Base-by-base conservation (phyloP, 2,329 filamentous ascomycete species). In the Calonectria montana region DNA sequence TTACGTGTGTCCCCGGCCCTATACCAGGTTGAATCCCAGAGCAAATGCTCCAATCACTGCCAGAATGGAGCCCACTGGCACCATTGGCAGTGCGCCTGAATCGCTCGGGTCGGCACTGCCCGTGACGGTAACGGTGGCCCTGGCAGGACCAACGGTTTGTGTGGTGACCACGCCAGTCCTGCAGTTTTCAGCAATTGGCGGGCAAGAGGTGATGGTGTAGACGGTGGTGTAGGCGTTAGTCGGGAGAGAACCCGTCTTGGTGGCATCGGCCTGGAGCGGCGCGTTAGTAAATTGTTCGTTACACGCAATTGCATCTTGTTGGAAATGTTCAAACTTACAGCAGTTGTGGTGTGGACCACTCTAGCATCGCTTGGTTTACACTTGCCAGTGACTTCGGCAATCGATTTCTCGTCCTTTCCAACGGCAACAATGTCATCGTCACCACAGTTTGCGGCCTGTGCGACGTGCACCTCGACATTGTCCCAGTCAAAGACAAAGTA, bases 401-500 rank as follows among this genome's bases (percentile, higher is more conserved):
- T 81, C 4, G 83, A 81, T 53, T 77, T 67, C 5, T 69, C 65
- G 7, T 83, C 84, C 7, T 76, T 77, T 16, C 82, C 81, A 5
- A 85, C 78, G 27, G 82, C 75, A 16, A 85, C 78, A 61, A 86
- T 84, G 18, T 86, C 82, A 25, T 79, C 76, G 18, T 80, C 77
- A 18, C 82, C 84, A 62, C 84, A 86, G 73, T 84, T 77, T 37
- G 83, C 83, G 1, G 84, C 84, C 76, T 86, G 84, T 0, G 82
- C 84, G 27, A 86, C 74, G 71, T 86, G 84, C 10, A 86, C 79
- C 68, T 80, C 74, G 74, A 82, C 43, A 59, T 86, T 87, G 63
- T 87, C 85, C 83, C 84, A 86, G 73, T 87, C 85, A 55, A 86
- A 86, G 16, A 86, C 83, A 67, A 87, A 86, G 75, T 87, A 87